phyloP scores from a whole-genome alignment of 345 rosid species.

The Gossypium ekmanianum region DNA sequence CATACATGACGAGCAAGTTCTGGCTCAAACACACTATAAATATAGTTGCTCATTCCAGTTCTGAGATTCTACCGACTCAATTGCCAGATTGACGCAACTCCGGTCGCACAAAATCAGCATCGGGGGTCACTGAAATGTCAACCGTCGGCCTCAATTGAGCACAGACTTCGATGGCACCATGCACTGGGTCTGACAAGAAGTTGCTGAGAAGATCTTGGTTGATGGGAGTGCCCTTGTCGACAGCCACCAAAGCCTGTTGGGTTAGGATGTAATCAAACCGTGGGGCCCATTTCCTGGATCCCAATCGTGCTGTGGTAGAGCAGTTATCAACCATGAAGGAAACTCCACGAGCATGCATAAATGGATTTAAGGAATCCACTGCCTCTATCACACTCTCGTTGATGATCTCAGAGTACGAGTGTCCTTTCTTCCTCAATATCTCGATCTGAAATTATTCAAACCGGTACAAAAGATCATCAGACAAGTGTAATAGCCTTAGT shows the following conservation, averaged over 20 bases:
- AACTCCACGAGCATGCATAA: no score
- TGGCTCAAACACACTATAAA: not conserved
- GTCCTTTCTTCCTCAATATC: conserved; percentile 92
- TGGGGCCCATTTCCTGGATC: no score
- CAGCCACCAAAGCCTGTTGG: no score
- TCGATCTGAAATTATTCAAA: conserved; percentile 49
- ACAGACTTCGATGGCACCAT: conserved; percentile 77
- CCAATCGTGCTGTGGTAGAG: no score
- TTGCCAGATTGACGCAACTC: conserved; percentile 74
- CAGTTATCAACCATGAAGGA: no score
- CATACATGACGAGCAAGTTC: not conserved
- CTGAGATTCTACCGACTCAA: conserved; percentile 19
- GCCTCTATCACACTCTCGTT: conserved; percentile 90
- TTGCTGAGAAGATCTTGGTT: conserved; percentile 65
- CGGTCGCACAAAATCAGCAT: conserved; percentile 92
- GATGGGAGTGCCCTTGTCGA: no score
- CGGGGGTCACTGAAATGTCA: conserved; percentile 76
- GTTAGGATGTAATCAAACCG: no score
- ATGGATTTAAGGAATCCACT: conserved; percentile 37
- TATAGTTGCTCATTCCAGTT: not conserved
- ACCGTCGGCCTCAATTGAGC: conserved; percentile 83
- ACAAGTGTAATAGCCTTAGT: not conserved
- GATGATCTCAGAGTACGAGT: conserved; percentile 88
- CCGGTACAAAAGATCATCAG: not conserved
- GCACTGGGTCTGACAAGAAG: conserved; percentile 83